Conservation (phyloP, 2,329 filamentous ascomycete species). For the Colletotrichum orbiculare region DNA sequence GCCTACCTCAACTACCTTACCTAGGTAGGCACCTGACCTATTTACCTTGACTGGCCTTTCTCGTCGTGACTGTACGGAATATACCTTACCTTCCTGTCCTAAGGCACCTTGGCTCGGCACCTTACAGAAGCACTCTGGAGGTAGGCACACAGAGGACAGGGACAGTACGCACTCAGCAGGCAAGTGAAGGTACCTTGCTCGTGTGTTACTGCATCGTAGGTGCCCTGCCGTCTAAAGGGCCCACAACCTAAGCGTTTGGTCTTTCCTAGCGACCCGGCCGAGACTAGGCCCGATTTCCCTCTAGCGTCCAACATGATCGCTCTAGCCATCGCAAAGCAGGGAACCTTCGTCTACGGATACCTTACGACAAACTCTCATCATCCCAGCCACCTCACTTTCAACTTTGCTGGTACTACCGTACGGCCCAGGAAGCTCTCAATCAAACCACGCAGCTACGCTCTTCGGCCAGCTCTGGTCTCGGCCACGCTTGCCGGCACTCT, state of each 20-base stretch:
- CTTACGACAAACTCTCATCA: slow-evolving; percentile 9
- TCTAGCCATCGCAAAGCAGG: slow-evolving; percentile 33
- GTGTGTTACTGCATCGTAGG: too few species aligned
- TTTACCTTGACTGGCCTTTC: too few species aligned
- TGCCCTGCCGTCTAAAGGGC: neutral
- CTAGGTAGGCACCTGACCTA: too few species aligned
- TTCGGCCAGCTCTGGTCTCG: slow-evolving; percentile 2
- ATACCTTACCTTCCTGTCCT: too few species aligned
- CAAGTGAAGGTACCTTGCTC: too few species aligned
- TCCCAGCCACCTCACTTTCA: slow-evolving; percentile 44
- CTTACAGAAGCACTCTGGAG: too few species aligned
- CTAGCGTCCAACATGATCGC: slow-evolving; percentile 16
- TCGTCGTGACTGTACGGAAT: too few species aligned
- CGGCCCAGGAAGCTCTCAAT: neutral
- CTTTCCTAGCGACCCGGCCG: slow-evolving; percentile 18
- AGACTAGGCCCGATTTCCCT: neutral
- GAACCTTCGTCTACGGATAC: slow-evolving; percentile 7
- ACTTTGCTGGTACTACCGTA: neutral
- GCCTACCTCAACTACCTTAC: too few species aligned
- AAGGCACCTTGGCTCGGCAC: too few species aligned
- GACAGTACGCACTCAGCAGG: slow-evolving; percentile 1
- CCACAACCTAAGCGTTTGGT: slow-evolving; percentile 16
- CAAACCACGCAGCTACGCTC: neutral
- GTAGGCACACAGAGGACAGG: too few species aligned
- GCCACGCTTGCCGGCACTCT: slow-evolving; percentile 10